Conservation (phyloP, 495 filamentous ascomycete genomes). For the Penicillium cosmopolitanum region DNA sequence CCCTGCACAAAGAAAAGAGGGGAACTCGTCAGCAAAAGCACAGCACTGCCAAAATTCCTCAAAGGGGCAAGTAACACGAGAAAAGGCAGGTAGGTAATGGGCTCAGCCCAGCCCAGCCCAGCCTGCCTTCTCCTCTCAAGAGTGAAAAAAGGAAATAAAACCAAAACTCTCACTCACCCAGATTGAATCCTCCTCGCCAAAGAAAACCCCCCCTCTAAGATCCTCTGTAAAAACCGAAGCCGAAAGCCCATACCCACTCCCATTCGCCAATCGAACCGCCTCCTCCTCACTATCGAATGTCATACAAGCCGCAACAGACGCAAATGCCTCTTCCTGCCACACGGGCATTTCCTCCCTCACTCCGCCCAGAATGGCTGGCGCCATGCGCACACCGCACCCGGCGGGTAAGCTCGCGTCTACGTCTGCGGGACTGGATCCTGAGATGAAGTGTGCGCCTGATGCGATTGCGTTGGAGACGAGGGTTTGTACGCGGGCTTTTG, state of each 20-base stretch:
- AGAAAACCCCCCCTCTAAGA: constrained; percentile 43
- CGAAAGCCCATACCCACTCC: constrained; percentile 51
- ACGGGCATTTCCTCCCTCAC: constrained; percentile 76
- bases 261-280: constrained; percentile 51
- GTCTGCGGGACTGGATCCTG: constrained; percentile 37
- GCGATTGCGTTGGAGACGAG: constrained; percentile 64
- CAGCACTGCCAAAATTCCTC: neutral
- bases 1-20: constrained; percentile 39
- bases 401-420: constrained; percentile 35
- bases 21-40: neutral
- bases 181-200: constrained; percentile 51
- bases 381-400: constrained; percentile 61
- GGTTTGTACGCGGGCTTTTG: constrained; percentile 64
- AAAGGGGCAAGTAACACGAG: neutral
- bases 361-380: constrained; percentile 67
- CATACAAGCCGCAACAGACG: constrained; percentile 63
- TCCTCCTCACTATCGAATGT: constrained; percentile 49
- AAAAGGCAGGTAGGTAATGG: neutral
- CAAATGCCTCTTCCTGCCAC: constrained; percentile 80
- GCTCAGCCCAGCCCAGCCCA: too few species aligned
- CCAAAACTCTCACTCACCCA: constrained; percentile 35
- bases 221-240: constrained; percentile 54
- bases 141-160: neutral
- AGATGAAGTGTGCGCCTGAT: constrained; percentile 68
- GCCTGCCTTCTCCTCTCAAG: too few species aligned